Base-by-base conservation (phyloP, 2,329 filamentous ascomycete species). In the Aspergillus sergii region DNA sequence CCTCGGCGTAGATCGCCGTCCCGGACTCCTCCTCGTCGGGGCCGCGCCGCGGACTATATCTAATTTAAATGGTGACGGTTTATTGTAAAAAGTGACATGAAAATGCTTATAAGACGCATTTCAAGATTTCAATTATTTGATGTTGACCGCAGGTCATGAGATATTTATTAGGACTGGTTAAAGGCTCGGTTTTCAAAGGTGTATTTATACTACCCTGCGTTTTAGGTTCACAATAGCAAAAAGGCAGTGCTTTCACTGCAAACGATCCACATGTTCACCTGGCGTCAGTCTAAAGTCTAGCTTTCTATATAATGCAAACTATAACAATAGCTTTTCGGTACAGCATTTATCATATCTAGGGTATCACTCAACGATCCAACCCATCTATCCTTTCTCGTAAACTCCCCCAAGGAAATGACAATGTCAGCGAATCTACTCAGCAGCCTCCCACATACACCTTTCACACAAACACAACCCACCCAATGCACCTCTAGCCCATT, bases 381-480 rank as follows among this genome's bases (percentile, higher is more conserved):
- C 48, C 26, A n/a, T 34, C 28, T 21, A 53, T 32, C 23, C 6
- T 46, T 28, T 28, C 45, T 4, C 45, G 16, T 30, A n/a, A n/a
- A 51, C 16, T 12, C n/a, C 28, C 48, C 45, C 45, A 28, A 48
- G 45, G 21, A 34, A 32, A 32, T 14, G 4, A 45, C 26, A 16
- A 43, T 16, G 11, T 46, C 36, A 58, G 36, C 10, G 4, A 11
- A 26, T 41, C 53, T 60, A 60, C 57, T 66, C 67, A 14, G 64
- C 67, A n/a, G 76, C 87, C 77, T 97, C 94, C 73, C 86, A 89
- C 28, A 89, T 81, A 78, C 95, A 99, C 67, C 95, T 86, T 64
- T 86, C 81, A 79, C 95, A 99, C 84, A 92, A 89, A 80, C 95
- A 99, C 78, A 88, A 88, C 0, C 95, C 95, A 0, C 95, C 95